Conservation (phyloP, 495 filamentous ascomycete species). For the Tuber brumale region DNA sequence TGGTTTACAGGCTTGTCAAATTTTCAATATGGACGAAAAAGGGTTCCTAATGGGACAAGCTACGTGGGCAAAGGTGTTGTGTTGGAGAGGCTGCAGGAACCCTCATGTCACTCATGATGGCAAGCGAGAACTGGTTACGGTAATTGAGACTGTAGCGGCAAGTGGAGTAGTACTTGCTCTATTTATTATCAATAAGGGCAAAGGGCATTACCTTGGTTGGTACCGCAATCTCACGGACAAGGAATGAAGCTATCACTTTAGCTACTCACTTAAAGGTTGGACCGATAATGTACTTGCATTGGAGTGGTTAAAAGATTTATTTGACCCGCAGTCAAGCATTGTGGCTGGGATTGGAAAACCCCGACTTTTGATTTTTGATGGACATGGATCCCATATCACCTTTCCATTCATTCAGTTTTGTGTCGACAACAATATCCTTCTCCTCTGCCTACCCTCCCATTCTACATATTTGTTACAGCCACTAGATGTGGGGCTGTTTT, state of each 20-base stretch:
- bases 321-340: not conserved
- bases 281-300: conserved; percentile 10
- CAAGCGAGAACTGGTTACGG: too few relatives aligned
- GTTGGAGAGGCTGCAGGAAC: not conserved
- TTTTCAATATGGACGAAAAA: too few relatives aligned
- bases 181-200: conserved; percentile 9
- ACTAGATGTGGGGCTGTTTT: too few relatives aligned
- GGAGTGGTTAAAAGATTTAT: conserved; percentile 19
- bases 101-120: too few relatives aligned
- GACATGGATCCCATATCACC: conserved; percentile 13
- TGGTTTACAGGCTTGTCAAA: too few relatives aligned
- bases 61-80: conserved; percentile 7
- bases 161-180: conserved; percentile 1
- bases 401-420: conserved; percentile 16
- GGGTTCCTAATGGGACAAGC: too few relatives aligned
- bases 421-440: not conserved
- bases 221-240: conserved; percentile 9
- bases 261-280: conserved; percentile 10
- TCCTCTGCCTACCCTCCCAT: too few relatives aligned
- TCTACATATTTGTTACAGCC: too few relatives aligned
- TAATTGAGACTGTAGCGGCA: conserved; percentile 8
- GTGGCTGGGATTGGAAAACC: not conserved
- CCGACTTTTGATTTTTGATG: conserved; percentile 19
- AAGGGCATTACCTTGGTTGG: conserved; percentile 3
- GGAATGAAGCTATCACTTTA: not conserved